phyloP scores from a whole-genome alignment of 768 basidiomycete species.

The Russula sp. region DNA sequence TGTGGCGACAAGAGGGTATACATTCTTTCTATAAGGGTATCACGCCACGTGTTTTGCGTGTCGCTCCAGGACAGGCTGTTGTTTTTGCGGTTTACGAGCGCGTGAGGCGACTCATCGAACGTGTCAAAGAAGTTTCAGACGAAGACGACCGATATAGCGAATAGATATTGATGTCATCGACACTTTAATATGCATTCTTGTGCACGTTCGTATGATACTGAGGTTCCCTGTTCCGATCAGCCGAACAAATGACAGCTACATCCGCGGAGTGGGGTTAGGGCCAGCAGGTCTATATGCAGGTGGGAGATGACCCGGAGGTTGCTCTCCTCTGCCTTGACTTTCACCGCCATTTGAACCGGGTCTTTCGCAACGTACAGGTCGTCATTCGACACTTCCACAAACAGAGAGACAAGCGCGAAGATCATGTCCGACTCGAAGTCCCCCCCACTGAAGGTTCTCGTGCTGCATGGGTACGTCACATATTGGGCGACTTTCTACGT shows the following conservation, averaged over 20 bases:
- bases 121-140: conserved; percentile 43
- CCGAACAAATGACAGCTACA: not conserved
- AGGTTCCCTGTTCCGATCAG: not conserved
- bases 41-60: conserved; percentile 90
- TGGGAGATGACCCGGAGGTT: too few relatives aligned
- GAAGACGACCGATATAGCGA: conserved; percentile 67
- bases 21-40: conserved; percentile 97
- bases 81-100: conserved; percentile 97
- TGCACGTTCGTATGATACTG: not conserved
- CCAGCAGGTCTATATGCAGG: too few relatives aligned
- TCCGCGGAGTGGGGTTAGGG: conserved; percentile 1
- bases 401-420: not conserved
- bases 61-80: conserved; percentile 95
- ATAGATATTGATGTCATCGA: conserved; percentile 27
- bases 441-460: conserved; percentile 7
- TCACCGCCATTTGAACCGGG: too few relatives aligned
- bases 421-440: conserved; percentile 7
- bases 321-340: too few relatives aligned
- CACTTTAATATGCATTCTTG: not conserved
- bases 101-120: conserved; percentile 71
- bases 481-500: not conserved
- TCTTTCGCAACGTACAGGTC: not conserved
- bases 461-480: conserved; percentile 19
- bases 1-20: conserved; percentile 89
- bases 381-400: not conserved